Percentiles rank a stretch among this genome's conserved stretches.
phyloP scores from a whole-genome alignment of 1,139 yeast genomes.

The Pneumocystis carinii region DNA sequence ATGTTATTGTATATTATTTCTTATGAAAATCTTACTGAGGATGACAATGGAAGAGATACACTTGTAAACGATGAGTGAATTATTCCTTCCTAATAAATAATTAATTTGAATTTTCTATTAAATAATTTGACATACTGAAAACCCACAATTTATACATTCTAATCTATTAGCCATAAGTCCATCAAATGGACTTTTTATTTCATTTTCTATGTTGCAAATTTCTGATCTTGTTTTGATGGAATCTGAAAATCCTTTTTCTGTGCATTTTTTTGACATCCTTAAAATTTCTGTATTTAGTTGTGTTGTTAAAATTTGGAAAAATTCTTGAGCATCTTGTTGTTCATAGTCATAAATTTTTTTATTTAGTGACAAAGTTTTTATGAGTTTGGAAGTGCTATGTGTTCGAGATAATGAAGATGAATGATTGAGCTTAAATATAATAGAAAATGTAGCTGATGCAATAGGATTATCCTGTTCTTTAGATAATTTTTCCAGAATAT shows the following conservation, averaged over 20 bases:
- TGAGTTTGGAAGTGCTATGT: background rate
- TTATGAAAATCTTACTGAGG: background rate
- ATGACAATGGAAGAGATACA: background rate
- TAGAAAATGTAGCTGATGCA: constrained; percentile 1
- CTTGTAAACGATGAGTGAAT: background rate
- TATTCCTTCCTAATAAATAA: background rate
- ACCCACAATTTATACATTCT: background rate
- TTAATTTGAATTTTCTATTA: background rate
- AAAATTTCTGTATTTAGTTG: background rate
- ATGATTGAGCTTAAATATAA: background rate
- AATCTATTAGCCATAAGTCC: background rate
- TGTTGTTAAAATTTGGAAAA: background rate
- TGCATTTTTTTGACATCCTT: background rate
- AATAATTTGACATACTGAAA: background rate
- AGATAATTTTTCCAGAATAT: background rate
- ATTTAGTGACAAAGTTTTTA: background rate
- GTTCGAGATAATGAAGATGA: background rate
- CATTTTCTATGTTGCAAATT: background rate
- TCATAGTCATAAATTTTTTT: background rate
- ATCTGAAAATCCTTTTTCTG: background rate
- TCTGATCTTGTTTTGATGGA: background rate
- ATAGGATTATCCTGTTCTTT: background rate
- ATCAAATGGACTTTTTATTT: background rate
- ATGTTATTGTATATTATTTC: background rate
- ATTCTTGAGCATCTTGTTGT: background rate